Percentiles rank a stretch among this genome's conserved stretches.
These are phyloP conservation scores for Boletus sp. DNA, from an alignment of 1,284 basidiomycete genomes.

Conservation along the genomic window DNA sequence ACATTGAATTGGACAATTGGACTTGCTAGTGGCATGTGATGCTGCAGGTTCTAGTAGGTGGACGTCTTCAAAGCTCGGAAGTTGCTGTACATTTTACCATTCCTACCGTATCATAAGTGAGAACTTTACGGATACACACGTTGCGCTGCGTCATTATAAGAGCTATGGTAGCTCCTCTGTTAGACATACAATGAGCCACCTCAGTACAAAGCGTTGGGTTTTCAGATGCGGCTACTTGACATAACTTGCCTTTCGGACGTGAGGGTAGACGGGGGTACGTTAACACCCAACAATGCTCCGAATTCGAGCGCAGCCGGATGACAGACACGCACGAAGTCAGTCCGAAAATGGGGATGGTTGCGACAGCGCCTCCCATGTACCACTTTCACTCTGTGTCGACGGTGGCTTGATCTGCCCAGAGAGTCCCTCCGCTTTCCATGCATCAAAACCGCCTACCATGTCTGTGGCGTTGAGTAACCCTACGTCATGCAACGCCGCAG, in stretches of 20 bases:
- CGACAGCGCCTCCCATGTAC: conserved; percentile 36
- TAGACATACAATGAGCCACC: neutral
- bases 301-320: neutral
- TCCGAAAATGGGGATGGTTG: conserved; percentile 31
- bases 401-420: conserved; percentile 48
- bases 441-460: conserved; percentile 70
- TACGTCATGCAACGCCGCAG: conserved; percentile 63
- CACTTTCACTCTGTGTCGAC: conserved; percentile 34
- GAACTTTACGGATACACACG: neutral
- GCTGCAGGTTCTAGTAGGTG: too few species aligned
- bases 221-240: too few species aligned
- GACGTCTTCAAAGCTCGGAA: too few species aligned
- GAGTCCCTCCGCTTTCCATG: conserved; percentile 68
- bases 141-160: neutral
- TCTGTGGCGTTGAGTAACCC: conserved; percentile 75
- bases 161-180: neutral
- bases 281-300: neutral
- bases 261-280: too few species aligned
- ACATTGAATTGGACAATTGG: too few species aligned
- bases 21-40: too few species aligned
- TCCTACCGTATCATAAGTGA: too few species aligned
- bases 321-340: conserved; percentile 10
- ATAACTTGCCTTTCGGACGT: too few species aligned
- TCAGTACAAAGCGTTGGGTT: too few species aligned
- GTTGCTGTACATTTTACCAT: too few species aligned